Evolutionary conservation across 2,329 filamentous ascomycete genomes (phyloP).

Genomic region (Madurella fahalii): DNA sequence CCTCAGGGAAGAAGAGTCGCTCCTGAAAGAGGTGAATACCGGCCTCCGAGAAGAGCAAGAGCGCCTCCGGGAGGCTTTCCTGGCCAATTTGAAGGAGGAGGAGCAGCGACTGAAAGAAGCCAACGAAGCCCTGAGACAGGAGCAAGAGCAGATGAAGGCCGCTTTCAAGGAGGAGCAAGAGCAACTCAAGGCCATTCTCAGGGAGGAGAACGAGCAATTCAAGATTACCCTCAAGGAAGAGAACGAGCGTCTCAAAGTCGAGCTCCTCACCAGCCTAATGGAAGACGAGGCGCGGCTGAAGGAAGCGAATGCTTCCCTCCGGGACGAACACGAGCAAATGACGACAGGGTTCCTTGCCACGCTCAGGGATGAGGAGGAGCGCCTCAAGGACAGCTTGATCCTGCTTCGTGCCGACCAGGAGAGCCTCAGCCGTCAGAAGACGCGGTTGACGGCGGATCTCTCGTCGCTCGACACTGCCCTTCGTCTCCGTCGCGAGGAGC

Average conservation of each 20-base stretch:
- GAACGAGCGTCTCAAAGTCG: slow-evolving; percentile 23
- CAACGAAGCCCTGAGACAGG: slow-evolving; percentile 13
- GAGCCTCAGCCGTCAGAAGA: slow-evolving; percentile 71
- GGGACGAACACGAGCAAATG: slow-evolving; percentile 22
- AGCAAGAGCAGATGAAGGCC: slow-evolving; percentile 17
- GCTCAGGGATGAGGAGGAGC: slow-evolving; percentile 49
- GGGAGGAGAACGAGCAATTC: slow-evolving; percentile 14
- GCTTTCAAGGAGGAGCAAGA: slow-evolving; percentile 11
- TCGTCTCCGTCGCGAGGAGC: slow-evolving; percentile 81
- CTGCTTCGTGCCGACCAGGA: slow-evolving; percentile 67
- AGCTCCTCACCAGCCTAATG: slow-evolving; percentile 20
- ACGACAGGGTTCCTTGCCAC: slow-evolving; percentile 37
- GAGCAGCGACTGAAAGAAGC: slow-evolving; percentile 32
- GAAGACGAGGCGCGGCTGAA: slow-evolving; percentile 23
- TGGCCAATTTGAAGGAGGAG: slow-evolving; percentile 19
- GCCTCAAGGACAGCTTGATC: slow-evolving; percentile 52
- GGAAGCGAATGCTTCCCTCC: slow-evolving; percentile 20
- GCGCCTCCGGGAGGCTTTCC: slow-evolving; percentile 14
- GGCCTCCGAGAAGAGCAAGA: slow-evolving; percentile 15
- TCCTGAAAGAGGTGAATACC: slow-evolving; percentile 19
- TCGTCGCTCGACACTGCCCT: slow-evolving; percentile 89
- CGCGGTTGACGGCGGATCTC: slow-evolving; percentile 76
- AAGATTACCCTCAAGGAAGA: slow-evolving; percentile 20
- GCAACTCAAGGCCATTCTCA: slow-evolving; percentile 12
- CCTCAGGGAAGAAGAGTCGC: slow-evolving; percentile 19